Conservation (phyloP, 1,139 yeast species). For the Nadsonia starkeyi-henricii region DNA sequence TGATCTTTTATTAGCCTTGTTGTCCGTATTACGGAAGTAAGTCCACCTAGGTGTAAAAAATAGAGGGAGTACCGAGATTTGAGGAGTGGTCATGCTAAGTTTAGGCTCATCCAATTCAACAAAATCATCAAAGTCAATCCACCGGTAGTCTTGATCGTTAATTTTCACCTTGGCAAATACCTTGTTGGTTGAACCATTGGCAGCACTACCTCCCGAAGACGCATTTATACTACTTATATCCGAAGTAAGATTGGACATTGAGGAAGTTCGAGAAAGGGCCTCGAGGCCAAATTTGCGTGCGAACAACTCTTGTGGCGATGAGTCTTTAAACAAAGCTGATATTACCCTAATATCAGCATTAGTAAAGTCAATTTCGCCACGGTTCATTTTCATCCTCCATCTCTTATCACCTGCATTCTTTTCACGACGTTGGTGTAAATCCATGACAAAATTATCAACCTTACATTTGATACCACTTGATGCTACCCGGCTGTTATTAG, state of each 20-base stretch:
- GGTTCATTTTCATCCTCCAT: conserved; percentile 54
- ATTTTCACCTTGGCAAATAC: conserved; percentile 24
- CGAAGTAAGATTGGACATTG: not conserved
- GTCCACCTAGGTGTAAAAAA: conserved; percentile 63
- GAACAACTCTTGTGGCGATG: conserved; percentile 34
- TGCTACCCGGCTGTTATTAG: conserved; percentile 36
- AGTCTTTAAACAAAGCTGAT: conserved; percentile 51
- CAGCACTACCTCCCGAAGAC: conserved; percentile 8
- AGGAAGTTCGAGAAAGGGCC: conserved; percentile 9
- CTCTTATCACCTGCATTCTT: conserved; percentile 42
- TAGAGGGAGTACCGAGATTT: conserved; percentile 47
- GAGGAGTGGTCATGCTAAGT: conserved; percentile 37
- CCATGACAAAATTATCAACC: conserved; percentile 52
- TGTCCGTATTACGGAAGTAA: conserved; percentile 53
- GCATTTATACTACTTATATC: conserved; percentile 4
- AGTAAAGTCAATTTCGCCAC: conserved; percentile 61
- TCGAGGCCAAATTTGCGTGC: conserved; percentile 22
- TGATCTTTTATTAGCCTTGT: conserved; percentile 15
- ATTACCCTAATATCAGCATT: conserved; percentile 62
- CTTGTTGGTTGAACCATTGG: conserved; percentile 8
- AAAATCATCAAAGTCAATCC: conserved; percentile 78
- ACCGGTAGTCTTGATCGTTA: conserved; percentile 37
- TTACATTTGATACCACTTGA: conserved; percentile 73
- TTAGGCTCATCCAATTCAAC: conserved; percentile 41
- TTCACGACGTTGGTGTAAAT: conserved; percentile 76